Evolutionary conservation across 169 alveolate species (phyloP), one percentile per base, ranked within the genome.

Genomic region (Plasmodium adleri): DNA sequence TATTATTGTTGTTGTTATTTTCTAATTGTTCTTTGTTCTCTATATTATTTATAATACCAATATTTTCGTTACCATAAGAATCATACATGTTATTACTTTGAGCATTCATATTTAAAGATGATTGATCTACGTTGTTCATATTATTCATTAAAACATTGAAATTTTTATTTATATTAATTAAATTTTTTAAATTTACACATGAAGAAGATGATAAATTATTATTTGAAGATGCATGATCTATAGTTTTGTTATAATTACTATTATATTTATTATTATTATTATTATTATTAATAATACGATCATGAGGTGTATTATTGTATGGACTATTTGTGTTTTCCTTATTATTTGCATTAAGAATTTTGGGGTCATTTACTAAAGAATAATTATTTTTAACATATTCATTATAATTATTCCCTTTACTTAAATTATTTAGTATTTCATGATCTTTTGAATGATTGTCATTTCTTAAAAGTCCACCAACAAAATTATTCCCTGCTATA

Each of bases 131-230:
- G 10, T 28, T 13, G 47, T 47, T 70, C 62, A 63, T 20, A 45
- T 72, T 83, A 15, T 68, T 50, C 83, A 83, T 83, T 17, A 83
- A 22, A 49, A 83, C 22, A 32, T 83, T 83, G 52, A 83, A 83
- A 20, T 83, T 83, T 5, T 52, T 68, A 26, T 83, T 83, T n/a
- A 83, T 83, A 50, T 68, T 83, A 10, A 67, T 50, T 56, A 83
- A 22, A 17, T 63, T 83, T 67, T 83, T 83, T 68, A 63, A 68
- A 50, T 83, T 83, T 56, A 68, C 12, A 39, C 47, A 39, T 39
- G 47, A 5, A 1, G 91, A 15, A 54, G 32, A 47, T n/a, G 49
- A 17, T 60, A 56, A 1, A 12, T 67, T 75, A 26, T 43, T 70
- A 49, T 56, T 80, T 56, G 59, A 54, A 2, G 62, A 3, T 13